Evolutionary conservation across 176 grass and related monocot species (phyloP), one percentile per base, ranked within the genome.

Genomic region (Aegilops longissima): DNA sequence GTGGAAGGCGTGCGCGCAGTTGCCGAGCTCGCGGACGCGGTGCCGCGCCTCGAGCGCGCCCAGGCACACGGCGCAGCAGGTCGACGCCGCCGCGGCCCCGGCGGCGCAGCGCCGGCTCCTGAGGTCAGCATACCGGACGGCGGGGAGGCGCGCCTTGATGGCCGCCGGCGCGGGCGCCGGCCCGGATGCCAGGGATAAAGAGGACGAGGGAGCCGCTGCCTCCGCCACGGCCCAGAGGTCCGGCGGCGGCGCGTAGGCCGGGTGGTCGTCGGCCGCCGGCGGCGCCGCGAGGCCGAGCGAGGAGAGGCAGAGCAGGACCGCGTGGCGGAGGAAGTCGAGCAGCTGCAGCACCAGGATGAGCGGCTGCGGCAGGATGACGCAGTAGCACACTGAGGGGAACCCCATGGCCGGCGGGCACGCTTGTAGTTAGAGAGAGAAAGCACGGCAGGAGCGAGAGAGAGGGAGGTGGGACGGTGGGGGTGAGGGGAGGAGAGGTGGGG

Each of bases 1-100:
- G 64, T 97, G 94, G 88, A 97, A 97, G 24, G 89, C 90, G 89
- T 97, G 94, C 35, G 82, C 87, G 79, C 92, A 94, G 78, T 89
- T 90, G 72, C 90, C 83, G 18, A 97, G 87, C 86, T 97, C 94
- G 0, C 92, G 89, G n/a, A 92, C 90, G 44, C 91, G 92, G 82
- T 97, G 83, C 7, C 83, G 79, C 40, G 65, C 49, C 68, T 90
- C 82, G 63, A 97, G 88, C 85, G 88, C 83, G 58, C 90, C 94
- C 9, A 97, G 87, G 82, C 94, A 97, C 36, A 97, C 94, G 23
- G 86, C 88, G 83, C 94, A 97, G 2, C 40, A 70, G 23, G 87
- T 39, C 3, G 76, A 27, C 69, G 12, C 13, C 16, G 79, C 12
- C 20, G 66, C 31, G 40, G 77, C 27, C 11, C 64, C 73, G 13